Base-by-base conservation (phyloP, 768 basidiomycete genomes). In the Dioszegia crocea region DNA sequence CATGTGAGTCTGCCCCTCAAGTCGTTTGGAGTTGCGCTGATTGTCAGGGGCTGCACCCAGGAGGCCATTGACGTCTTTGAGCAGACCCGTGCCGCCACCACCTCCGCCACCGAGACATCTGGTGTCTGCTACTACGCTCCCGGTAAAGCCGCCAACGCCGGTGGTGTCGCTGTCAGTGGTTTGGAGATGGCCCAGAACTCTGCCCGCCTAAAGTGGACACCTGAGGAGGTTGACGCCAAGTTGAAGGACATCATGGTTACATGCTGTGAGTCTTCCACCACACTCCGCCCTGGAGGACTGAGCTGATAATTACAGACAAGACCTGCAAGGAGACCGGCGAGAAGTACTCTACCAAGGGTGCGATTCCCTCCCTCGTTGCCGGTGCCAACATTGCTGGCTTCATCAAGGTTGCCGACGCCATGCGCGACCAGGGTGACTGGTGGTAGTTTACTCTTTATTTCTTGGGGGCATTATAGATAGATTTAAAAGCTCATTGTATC, bases 141-240 rank as follows among this genome's bases (percentile, higher is more conserved):
- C 55, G 86, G 86, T 60, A 88, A 85, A 75, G 81, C 80, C 52
- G 76, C 79, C 74, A 85, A 86, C 78, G 83, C 82, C 65, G 87
- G 87, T 76, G 87, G 87, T 78, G 87, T 88, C 55, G 86, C 86
- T 39, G 86, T 87, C 23, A 87, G 85, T 9, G 86, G 85, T 64
- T 83, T 88, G 62, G 87, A 88, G 80, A 87, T 88, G 86, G 84
- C 85, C 1, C 86, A 88, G 79, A 88, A 88, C 81, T 85, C 84
- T 46, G 46, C 60, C 49, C 80, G 84, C 33, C 81, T 84, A 45
- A 80, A 81, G 43, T 88, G 86, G 86, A 78, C 83, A 2, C 79
- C 80, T 56, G 76, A 80, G 60, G 84, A 85, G 65, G 86, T 88
- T 51, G 87, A 88, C 75, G 73, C 69, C 19, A 86, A 85, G 79